These are phyloP conservation scores for Ganoderma multipileum DNA, from an alignment of 1,284 basidiomycete species.

Conservation along the genomic window DNA sequence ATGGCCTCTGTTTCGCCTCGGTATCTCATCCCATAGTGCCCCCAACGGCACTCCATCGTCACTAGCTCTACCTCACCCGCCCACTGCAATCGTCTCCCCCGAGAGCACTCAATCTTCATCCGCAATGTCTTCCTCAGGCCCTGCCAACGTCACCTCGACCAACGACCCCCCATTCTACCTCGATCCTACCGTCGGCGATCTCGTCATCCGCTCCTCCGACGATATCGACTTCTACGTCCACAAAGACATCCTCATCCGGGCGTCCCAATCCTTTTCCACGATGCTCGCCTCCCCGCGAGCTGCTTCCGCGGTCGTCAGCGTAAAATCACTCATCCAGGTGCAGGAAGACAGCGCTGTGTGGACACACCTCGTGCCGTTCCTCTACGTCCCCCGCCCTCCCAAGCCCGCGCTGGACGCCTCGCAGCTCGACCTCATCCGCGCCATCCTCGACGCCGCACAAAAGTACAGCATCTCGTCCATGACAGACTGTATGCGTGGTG, in stretches of 20 bases:
- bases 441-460: conserved; percentile 37
- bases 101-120: neutral
- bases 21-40: neutral
- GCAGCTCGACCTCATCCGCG: conserved; percentile 23
- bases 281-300: neutral
- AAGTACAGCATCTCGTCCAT: conserved; percentile 44
- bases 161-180: conserved; percentile 5
- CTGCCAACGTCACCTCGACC: neutral
- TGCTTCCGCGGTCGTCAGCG: neutral
- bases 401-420: conserved; percentile 19
- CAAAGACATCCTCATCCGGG: conserved; percentile 10
- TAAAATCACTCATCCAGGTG: neutral
- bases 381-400: conserved; percentile 7
- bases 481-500: conserved; percentile 15
- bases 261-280: conserved; percentile 1
- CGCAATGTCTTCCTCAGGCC: neutral
- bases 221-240: conserved; percentile 11
- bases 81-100: neutral
- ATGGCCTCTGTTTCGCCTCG: neutral
- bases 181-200: conserved; percentile 25
- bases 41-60: neutral
- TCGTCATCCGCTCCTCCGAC: conserved; percentile 35
- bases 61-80: neutral
- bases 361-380: conserved; percentile 5
- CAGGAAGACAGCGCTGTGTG: conserved; percentile 5